Evolutionary conservation across 305 asterid species (phyloP).

Genomic region (Fraxinus latifolia): DNA sequence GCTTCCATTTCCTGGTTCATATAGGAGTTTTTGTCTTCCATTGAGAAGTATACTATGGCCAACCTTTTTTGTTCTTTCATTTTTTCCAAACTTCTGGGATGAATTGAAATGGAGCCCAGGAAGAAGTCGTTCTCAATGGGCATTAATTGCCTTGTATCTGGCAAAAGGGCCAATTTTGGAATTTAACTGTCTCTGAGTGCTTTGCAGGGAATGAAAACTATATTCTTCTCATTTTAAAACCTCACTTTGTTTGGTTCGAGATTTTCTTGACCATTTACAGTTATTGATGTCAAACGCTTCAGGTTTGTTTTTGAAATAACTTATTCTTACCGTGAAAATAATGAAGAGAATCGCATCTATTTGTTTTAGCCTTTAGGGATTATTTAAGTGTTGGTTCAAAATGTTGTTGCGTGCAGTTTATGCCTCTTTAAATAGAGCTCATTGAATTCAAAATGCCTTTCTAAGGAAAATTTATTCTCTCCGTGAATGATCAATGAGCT

Average conservation of each 20-base stretch:
- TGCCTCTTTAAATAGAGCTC: not conserved
- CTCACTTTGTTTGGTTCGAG: not conserved
- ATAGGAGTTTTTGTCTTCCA: conserved; percentile 13
- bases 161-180: conserved; percentile 12
- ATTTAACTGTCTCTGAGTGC: conserved; percentile 10
- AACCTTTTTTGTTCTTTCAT: not conserved
- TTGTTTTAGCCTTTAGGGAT: not conserved
- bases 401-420: not conserved
- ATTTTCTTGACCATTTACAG: not conserved
- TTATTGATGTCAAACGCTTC: not conserved
- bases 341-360: not conserved
- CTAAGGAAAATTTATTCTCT: not conserved
- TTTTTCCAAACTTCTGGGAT: conserved; percentile 26
- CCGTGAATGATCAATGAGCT: not conserved
- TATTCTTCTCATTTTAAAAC: not conserved
- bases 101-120: conserved; percentile 30
- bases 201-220: not conserved
- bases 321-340: not conserved
- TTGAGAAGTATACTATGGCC: conserved; percentile 22
- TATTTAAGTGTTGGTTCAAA: not conserved
- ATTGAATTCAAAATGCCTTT: not conserved
- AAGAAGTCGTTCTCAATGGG: conserved; percentile 28
- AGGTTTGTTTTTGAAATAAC: not conserved
- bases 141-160: conserved; percentile 16
- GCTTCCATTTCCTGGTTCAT: conserved; percentile 3